Conservation (phyloP, 495 filamentous ascomycete species). For the Tuber calosporum region DNA sequence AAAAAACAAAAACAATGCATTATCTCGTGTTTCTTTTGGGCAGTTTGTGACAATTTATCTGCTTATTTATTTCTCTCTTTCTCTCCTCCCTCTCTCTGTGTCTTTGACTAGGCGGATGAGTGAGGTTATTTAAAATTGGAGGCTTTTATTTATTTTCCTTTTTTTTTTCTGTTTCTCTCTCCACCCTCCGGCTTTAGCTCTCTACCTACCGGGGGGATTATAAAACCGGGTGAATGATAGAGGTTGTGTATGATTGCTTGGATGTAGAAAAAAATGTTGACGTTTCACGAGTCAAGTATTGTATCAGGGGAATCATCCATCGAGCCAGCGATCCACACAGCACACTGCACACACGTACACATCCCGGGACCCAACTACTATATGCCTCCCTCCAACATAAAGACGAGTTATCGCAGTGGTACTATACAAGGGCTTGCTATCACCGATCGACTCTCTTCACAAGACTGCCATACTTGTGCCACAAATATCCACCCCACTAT, state of each 20-base stretch:
- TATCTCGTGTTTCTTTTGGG: background rate
- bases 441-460: too few relatives aligned
- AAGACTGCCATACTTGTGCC: background rate
- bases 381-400: background rate
- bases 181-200: background rate
- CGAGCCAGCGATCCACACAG: background rate
- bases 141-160: background rate
- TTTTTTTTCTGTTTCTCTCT: background rate
- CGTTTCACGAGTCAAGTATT: background rate
- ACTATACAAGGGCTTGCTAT: background rate
- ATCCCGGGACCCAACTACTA: background rate
- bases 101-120: background rate
- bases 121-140: background rate
- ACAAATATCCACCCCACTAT: background rate
- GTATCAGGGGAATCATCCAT: background rate
- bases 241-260: background rate
- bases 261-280: background rate
- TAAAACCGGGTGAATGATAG: background rate
- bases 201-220: background rate
- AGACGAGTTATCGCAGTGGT: background rate
- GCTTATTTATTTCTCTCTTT: background rate
- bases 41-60: too few relatives aligned
- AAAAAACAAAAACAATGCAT: too few relatives aligned
- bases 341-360: background rate
- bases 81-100: background rate